Conservation (phyloP, 139 green algal genomes). For the Chlorella sp. region DNA sequence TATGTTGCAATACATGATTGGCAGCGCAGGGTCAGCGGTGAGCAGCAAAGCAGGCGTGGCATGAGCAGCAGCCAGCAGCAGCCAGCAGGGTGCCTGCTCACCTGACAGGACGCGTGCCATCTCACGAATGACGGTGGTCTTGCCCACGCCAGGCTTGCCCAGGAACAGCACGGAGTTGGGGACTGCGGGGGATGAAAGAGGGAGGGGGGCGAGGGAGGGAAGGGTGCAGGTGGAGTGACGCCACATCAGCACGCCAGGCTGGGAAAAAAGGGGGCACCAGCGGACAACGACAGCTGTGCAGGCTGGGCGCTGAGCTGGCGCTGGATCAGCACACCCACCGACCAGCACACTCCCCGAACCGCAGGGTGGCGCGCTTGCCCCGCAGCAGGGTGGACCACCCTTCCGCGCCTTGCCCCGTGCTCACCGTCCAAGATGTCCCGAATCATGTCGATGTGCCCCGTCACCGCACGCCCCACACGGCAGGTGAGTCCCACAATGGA, state of each 20-base stretch:
- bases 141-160: slow-evolving; percentile 90
- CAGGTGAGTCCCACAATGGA: slow-evolving; percentile 95
- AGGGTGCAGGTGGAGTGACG: neutral
- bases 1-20: too few relatives aligned
- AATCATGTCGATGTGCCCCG: slow-evolving; percentile 95
- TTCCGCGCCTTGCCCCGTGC: neutral
- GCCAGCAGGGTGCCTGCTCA: slow-evolving; percentile 4
- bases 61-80: neutral
- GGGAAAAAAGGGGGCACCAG: too few relatives aligned
- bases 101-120: slow-evolving; percentile 91
- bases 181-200: slow-evolving; percentile 24
- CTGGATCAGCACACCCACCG: too few relatives aligned
- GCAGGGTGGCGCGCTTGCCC: too few relatives aligned
- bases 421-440: slow-evolving; percentile 82
- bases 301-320: too few relatives aligned
- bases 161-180: slow-evolving; percentile 86
- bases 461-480: slow-evolving; percentile 92
- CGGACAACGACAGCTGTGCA: too few relatives aligned
- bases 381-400: too few relatives aligned
- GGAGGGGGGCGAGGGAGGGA: neutral
- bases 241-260: too few relatives aligned
- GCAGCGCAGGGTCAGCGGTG: too few relatives aligned
- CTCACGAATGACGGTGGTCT: slow-evolving; percentile 95
- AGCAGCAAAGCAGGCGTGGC: neutral
- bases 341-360: too few relatives aligned